Conservation (phyloP, 2,329 filamentous ascomycete species). For the Monascus ruber region DNA sequence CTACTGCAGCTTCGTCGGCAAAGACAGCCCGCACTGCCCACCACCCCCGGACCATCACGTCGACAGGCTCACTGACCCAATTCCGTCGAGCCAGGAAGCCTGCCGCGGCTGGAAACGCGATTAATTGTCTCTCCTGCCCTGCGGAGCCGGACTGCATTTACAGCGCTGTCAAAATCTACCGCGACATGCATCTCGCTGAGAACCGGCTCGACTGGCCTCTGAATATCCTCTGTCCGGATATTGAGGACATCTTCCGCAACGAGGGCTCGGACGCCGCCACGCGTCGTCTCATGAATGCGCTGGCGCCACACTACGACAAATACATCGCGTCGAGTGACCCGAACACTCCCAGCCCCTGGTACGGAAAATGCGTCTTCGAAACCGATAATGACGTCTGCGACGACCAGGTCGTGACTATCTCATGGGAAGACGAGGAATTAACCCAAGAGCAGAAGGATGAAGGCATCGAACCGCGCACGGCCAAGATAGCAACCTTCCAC, state of each 20-base stretch:
- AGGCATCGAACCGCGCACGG: slow-evolving; percentile 34
- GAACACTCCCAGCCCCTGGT: slow-evolving; percentile 53
- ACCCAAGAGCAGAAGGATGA: background rate
- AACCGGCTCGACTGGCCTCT: slow-evolving; percentile 72
- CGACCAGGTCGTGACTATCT: slow-evolving; percentile 79
- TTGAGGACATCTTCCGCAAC: slow-evolving; percentile 57
- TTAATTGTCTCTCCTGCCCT: slow-evolving; percentile 76
- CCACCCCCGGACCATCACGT: slow-evolving; percentile 63
- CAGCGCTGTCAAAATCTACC: slow-evolving; percentile 73
- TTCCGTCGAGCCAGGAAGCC: slow-evolving; percentile 72
- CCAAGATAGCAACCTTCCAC: slow-evolving; percentile 82
- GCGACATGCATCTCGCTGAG: slow-evolving; percentile 54
- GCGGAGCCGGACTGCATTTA: slow-evolving; percentile 68
- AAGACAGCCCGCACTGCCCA: slow-evolving; percentile 43
- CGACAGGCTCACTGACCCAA: slow-evolving; percentile 63
- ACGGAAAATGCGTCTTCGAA: slow-evolving; percentile 91
- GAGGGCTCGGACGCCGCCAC: slow-evolving; percentile 40
- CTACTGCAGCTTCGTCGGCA: slow-evolving; percentile 12
- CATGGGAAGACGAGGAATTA: slow-evolving; percentile 61
- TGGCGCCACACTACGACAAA: slow-evolving; percentile 46
- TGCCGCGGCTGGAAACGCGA: slow-evolving; percentile 57
- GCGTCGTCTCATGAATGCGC: slow-evolving; percentile 35
- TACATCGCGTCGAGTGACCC: slow-evolving; percentile 41
- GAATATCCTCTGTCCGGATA: slow-evolving; percentile 80
- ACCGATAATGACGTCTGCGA: slow-evolving; percentile 88